A percentile compares a stretch with the other conserved stretches of the same genome.
Conservation (phyloP, 805 yeast genomes). For the Zygoascus bituminiphila region DNA sequence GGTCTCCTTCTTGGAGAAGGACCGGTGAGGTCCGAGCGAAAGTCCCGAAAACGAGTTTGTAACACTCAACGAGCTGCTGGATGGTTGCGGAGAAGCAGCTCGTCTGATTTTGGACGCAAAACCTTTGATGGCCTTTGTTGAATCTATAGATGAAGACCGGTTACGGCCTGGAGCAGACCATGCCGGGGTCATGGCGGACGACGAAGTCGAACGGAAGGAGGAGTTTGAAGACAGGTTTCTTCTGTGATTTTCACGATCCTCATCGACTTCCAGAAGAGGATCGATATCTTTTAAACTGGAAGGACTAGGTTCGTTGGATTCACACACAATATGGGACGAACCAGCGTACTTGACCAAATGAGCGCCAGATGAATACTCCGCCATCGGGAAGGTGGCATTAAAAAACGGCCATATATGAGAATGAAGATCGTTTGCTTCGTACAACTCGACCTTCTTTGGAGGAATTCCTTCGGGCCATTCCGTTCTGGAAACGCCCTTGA, state of each 20-base stretch:
- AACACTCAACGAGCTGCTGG: conserved; percentile 5
- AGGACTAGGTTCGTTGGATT: neutral
- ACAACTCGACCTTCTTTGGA: conserved; percentile 62
- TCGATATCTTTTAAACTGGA: neutral
- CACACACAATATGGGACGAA: neutral
- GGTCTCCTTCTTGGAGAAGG: conserved; percentile 21
- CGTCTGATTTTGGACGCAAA: conserved; percentile 18
- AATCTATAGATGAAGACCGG: conserved; percentile 11
- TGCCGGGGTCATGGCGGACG: neutral
- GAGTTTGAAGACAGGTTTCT: neutral
- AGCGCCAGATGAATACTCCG: conserved; percentile 38
- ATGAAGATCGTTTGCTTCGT: conserved; percentile 57
- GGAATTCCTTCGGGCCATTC: conserved; percentile 99
- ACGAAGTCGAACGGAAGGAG: neutral
- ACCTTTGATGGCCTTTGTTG: conserved; percentile 13
- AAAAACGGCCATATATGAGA: conserved; percentile 91
- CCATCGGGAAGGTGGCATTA: conserved; percentile 32
- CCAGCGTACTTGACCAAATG: conserved; percentile 25
- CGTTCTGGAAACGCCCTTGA: conserved; percentile 65
- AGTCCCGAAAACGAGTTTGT: conserved; percentile 8
- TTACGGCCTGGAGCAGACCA: conserved; percentile 4
- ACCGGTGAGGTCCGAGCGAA: conserved; percentile 22
- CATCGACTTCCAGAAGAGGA: neutral
- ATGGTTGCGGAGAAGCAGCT: conserved; percentile 20
- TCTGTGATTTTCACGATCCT: neutral